A percentile compares a stretch with the other conserved stretches of the same genome.
Conservation (phyloP, 768 basidiomycete genomes). For the Solioccasus polychromus region DNA sequence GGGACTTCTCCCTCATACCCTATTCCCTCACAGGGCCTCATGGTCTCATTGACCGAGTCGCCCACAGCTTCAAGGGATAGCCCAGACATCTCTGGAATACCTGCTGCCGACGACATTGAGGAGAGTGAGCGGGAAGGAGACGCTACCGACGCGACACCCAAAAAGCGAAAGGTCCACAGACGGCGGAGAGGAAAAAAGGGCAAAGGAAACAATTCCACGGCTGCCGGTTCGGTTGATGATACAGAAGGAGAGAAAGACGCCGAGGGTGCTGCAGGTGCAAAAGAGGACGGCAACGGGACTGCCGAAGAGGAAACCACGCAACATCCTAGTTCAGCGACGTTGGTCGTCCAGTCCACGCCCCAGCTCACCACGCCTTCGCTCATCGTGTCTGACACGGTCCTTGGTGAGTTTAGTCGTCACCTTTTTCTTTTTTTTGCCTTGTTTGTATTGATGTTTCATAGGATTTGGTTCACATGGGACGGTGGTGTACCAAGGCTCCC, state of each 20-base stretch:
- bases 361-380: constrained; percentile 45
- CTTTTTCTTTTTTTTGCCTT: background rate
- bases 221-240: constrained; percentile 18
- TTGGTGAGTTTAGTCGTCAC: constrained; percentile 50
- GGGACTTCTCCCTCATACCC: constrained; percentile 1
- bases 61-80: background rate
- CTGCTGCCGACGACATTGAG: constrained; percentile 41
- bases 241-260: constrained; percentile 24
- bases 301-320: constrained; percentile 17
- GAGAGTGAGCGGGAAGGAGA: constrained; percentile 59
- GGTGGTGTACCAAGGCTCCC: constrained; percentile 88
- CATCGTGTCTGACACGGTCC: constrained; percentile 67
- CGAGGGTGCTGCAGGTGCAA: constrained; percentile 23
- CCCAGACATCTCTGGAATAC: constrained; percentile 8
- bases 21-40: background rate
- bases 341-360: constrained; percentile 26
- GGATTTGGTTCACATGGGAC: constrained; percentile 97
- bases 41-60: constrained; percentile 6
- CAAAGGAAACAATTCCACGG: constrained; percentile 36
- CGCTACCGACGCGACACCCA: constrained; percentile 38
- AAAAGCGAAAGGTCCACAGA: constrained; percentile 37
- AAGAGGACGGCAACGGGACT: constrained; percentile 36
- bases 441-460: constrained; percentile 29
- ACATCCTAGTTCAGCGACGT: constrained; percentile 6
- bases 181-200: constrained; percentile 52